Evolutionary conservation across 148 eudicot species (phyloP).

Genomic region (Rhododendron williamsianum): DNA sequence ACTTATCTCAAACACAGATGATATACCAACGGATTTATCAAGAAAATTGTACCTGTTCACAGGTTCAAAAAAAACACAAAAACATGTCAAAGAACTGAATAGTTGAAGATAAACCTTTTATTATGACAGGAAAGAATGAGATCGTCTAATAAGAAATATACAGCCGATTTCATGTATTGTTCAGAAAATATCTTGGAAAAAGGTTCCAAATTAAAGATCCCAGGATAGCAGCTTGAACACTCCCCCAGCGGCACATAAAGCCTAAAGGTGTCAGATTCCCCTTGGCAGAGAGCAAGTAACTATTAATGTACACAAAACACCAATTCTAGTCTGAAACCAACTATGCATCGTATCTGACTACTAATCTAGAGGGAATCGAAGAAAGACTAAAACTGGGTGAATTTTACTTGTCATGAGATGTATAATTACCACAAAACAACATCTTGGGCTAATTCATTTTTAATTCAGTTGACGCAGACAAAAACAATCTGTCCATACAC

Average conservation of each 20-base stretch:
- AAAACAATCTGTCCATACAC: background rate
- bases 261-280: background rate
- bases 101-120: background rate
- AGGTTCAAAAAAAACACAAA: background rate
- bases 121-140: background rate
- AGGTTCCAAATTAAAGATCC: background rate
- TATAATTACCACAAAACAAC: background rate
- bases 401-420: background rate
- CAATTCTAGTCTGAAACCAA: background rate
- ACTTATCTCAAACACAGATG: constrained; percentile 61
- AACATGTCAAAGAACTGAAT: background rate
- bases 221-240: background rate
- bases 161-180: background rate
- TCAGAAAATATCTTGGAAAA: background rate
- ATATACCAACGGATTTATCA: constrained; percentile 79
- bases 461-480: background rate
- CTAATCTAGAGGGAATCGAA: background rate
- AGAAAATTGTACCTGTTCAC: constrained; percentile 75
- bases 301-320: background rate
- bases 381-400: background rate
- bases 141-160: background rate
- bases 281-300: background rate
- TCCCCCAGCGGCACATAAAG: background rate
- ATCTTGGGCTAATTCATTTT: background rate
- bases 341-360: background rate